These are phyloP conservation scores for Ashbya aceris DNA, from an alignment of 1,139 yeast genomes.

Conservation along the genomic window DNA sequence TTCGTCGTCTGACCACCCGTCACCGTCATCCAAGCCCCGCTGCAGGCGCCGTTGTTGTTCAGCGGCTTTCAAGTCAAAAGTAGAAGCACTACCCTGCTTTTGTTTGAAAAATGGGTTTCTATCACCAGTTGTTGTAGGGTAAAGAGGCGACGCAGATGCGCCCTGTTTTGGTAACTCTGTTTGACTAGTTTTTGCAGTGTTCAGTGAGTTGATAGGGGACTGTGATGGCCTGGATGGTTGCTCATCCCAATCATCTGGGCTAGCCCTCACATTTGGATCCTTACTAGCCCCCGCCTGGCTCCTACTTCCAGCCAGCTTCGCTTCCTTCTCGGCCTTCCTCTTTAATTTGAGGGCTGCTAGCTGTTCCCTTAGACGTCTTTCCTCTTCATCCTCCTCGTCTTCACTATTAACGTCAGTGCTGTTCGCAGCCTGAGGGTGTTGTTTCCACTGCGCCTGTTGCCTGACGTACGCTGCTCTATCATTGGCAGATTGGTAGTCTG, in stretches of 20 bases:
- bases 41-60: conserved; percentile 59
- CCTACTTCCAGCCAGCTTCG: conserved; percentile 16
- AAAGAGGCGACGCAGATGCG: background rate
- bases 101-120: conserved; percentile 45
- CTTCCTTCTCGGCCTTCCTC: conserved; percentile 37
- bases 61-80: conserved; percentile 46
- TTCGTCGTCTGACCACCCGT: conserved; percentile 51
- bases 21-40: conserved; percentile 46
- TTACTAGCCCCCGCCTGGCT: conserved; percentile 12
- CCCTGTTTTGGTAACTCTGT: no score
- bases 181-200: no score
- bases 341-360: conserved; percentile 45
- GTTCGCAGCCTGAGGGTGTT: background rate
- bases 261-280: conserved; percentile 22
- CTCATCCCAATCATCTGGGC: conserved; percentile 8
- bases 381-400: conserved; percentile 32
- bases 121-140: conserved; percentile 10
- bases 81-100: conserved; percentile 18
- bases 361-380: conserved; percentile 30
- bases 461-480: conserved; percentile 79
- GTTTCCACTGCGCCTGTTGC: conserved; percentile 62
- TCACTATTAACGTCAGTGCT: conserved; percentile 11
- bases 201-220: background rate
- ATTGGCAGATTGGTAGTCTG: conserved; percentile 37
- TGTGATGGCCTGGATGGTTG: conserved; percentile 2